Evolutionary conservation across 169 alveolate genomes (phyloP).

Genomic region (Hepatocystis sp.): DNA sequence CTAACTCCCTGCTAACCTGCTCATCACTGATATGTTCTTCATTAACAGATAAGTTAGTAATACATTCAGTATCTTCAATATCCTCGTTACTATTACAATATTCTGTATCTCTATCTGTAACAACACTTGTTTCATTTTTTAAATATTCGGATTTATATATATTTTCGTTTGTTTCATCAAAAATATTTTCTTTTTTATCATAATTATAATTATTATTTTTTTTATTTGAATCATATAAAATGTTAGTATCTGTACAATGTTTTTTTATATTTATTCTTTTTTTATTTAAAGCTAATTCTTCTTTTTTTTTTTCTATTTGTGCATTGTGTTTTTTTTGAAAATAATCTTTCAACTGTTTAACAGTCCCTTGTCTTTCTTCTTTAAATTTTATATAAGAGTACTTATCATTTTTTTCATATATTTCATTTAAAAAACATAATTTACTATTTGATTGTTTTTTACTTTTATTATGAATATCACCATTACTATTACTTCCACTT

Average conservation of each 20-base stretch:
- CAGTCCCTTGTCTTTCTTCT: constrained; percentile 65
- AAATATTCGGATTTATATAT: too few species aligned
- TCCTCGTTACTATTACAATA: not conserved
- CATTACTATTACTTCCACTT: too few species aligned
- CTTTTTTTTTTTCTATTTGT: constrained; percentile 29
- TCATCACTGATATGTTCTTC: not conserved
- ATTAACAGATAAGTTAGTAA: too few species aligned
- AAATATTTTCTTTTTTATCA: too few species aligned
- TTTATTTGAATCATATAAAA: too few species aligned
- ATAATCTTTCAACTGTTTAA: constrained; percentile 62
- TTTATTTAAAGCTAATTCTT: constrained; percentile 10
- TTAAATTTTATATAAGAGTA: constrained; percentile 62
- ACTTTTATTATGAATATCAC: not conserved
- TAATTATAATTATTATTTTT: too few species aligned
- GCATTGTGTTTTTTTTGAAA: constrained; percentile 54
- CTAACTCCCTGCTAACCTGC: not conserved
- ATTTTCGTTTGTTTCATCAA: not conserved
- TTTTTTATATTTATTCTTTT: not conserved
- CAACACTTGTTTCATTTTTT: not conserved
- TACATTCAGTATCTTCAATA: not conserved
- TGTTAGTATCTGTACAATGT: not conserved
- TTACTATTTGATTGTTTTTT: not conserved
- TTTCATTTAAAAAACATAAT: too few species aligned
- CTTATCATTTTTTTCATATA: too few species aligned
- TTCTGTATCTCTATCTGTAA: too few species aligned